These are phyloP conservation scores for Glycine tomentella DNA, from an alignment of 306 rosid species.

Conservation along the genomic window DNA sequence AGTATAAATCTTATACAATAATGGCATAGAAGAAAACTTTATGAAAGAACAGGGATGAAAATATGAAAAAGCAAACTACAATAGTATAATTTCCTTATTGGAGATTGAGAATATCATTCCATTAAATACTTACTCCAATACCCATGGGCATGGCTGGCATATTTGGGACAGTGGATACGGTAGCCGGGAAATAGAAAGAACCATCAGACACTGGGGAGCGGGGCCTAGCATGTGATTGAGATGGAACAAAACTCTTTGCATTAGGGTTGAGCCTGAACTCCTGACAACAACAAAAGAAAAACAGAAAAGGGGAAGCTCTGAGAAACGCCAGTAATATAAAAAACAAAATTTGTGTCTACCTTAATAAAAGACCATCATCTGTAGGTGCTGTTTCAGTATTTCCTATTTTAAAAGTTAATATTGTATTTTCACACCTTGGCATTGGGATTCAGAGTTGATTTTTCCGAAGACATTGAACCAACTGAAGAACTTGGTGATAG, in stretches of 20 bases:
- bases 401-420: conserved; percentile 20
- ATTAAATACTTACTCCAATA: conserved; percentile 75
- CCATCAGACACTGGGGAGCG: conserved; percentile 87
- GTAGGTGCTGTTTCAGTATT: not conserved
- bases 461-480: conserved; percentile 86
- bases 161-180: conserved; percentile 67
- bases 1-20: conserved; percentile 13
- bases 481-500: conserved; percentile 91
- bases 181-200: conserved; percentile 75
- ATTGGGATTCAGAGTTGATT: conserved; percentile 77
- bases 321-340: conserved; percentile 32
- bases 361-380: not conserved
- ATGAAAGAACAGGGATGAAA: not conserved
- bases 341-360: not conserved
- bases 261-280: conserved; percentile 94
- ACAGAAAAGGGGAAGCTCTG: conserved; percentile 9
- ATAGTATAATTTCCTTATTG: not conserved
- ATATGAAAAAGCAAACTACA: conserved; percentile 9
- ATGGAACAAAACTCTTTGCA: conserved; percentile 91
- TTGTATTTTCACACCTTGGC: conserved; percentile 73
- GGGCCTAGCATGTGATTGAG: conserved; percentile 77
- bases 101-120: conserved; percentile 37
- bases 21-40: conserved; percentile 17
- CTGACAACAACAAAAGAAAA: conserved; percentile 52
- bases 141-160: conserved; percentile 83